Evolutionary conservation across 441 rosid genomes (phyloP), one percentile per base, ranked within the genome.

Genomic region (Biscutella auriculata): DNA sequence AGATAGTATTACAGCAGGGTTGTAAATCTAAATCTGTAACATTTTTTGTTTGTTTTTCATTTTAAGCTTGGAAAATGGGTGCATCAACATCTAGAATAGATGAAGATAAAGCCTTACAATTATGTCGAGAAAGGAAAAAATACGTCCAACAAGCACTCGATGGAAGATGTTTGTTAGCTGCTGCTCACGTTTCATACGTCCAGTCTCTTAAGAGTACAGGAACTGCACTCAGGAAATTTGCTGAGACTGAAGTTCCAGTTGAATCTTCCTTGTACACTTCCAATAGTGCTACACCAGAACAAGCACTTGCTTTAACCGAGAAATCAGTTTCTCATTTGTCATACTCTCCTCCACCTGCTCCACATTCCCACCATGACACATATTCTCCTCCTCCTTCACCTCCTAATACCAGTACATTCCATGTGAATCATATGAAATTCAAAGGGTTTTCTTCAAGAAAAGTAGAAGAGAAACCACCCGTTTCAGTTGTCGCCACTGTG

Each of bases 41-140:
- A n/a, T n/a, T n/a, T n/a, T 45, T 27, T 1, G 8, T 7, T 42
- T 41, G 1, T 16, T 53, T 45, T 27, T 55, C 33, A 30, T 35
- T 47, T 39, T n/a, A 45, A 25, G 61, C 45, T 63, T 51, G 67
- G 68, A 47, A 53, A 52, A 93, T 87, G 95, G 97, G 97, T 66
- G 82, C 74, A 19, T 50, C 88, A 36, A 73, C 57, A 80, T 93
- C 96, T 60, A 89, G 82, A 73, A 51, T 59, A 34, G 96, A 87
- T 62, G 99, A 89, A 77, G 97, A 85, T 47, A 81, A 83, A 72
- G 93, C 89, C 47, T 70, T 89, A 68, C 84, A 74, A 72, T 79
- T 93, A 62, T 93, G 99, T 65, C 81, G 91, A 5, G 99, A 87
- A 54, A 78, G 99, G 71, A 93, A 79, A 77, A 92, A 87, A 55